These are phyloP conservation scores for Barnettozyma populi DNA, from an alignment of 805 yeast species.

Conservation along the genomic window DNA sequence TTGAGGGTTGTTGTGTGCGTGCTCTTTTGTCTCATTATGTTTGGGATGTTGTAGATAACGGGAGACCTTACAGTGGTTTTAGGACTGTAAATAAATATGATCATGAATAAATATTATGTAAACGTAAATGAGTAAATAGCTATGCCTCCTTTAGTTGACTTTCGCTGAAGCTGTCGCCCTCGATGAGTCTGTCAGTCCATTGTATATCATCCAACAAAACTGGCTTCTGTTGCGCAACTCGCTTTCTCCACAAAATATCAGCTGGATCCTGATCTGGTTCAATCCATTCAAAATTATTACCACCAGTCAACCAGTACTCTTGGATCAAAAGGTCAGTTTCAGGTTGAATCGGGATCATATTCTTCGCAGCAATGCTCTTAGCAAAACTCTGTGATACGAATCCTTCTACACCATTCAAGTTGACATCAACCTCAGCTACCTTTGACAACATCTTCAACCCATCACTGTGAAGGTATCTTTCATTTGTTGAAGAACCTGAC, in stretches of 20 bases:
- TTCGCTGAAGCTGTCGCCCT: not conserved
- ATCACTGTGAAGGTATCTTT: constrained; percentile 62
- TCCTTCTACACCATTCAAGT: constrained; percentile 18
- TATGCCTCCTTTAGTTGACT: not conserved
- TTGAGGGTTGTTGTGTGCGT: too few relatives aligned
- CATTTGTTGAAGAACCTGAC: constrained; percentile 56
- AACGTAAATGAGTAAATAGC: not conserved
- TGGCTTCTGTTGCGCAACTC: constrained; percentile 13
- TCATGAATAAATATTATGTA: constrained; percentile 1
- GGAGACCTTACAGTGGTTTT: not conserved
- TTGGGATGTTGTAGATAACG: not conserved
- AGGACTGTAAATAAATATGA: not conserved
- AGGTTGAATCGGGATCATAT: constrained; percentile 33
- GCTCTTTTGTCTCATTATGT: not conserved
- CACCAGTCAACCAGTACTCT: constrained; percentile 84
- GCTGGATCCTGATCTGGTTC: constrained; percentile 93
- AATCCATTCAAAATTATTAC: constrained; percentile 83
- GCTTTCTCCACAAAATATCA: constrained; percentile 33
- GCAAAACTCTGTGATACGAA: constrained; percentile 15
- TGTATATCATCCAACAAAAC: constrained; percentile 11
- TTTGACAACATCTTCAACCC: constrained; percentile 63
- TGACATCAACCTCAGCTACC: constrained; percentile 55
- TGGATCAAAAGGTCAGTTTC: constrained; percentile 64
- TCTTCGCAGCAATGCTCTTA: constrained; percentile 5
- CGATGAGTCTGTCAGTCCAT: constrained; percentile 21